These are phyloP conservation scores for Taiozyma onychis DNA, from an alignment of 1,139 yeast species.

Conservation along the genomic window DNA sequence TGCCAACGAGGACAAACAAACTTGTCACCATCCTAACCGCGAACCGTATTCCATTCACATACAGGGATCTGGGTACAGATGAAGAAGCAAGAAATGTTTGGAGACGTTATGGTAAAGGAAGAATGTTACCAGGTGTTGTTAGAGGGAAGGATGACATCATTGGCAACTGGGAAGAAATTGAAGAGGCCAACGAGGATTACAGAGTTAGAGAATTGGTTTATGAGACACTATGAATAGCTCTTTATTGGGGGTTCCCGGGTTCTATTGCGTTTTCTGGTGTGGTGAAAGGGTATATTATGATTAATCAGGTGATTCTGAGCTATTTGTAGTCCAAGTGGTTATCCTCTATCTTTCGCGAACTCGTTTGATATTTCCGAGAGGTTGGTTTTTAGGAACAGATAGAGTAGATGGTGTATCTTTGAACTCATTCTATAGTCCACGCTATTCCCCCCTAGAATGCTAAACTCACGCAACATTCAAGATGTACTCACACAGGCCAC, in stretches of 20 bases:
- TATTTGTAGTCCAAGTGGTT: neutral
- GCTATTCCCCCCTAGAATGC: neutral
- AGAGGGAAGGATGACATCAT: conserved; percentile 82
- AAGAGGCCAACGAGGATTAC: conserved; percentile 83
- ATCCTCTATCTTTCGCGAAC: neutral
- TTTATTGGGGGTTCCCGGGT: neutral
- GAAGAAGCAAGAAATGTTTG: conserved; percentile 81
- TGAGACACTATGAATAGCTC: conserved; percentile 30
- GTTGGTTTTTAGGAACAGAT: neutral
- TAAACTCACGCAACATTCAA: conserved; percentile 4
- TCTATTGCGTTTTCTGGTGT: neutral
- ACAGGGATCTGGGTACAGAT: conserved; percentile 83
- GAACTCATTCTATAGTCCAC: neutral
- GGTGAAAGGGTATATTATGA: neutral
- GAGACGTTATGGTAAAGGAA: conserved; percentile 74
- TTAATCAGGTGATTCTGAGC: neutral
- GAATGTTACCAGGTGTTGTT: conserved; percentile 83
- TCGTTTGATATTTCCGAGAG: neutral
- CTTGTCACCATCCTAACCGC: conserved; percentile 72
- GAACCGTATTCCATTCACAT: conserved; percentile 60
- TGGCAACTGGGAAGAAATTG: conserved; percentile 76
- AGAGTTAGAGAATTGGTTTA: conserved; percentile 54
- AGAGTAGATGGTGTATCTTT: neutral
- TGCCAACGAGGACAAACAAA: conserved; percentile 76
- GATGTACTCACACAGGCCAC: conserved; percentile 12